Evolutionary conservation across 805 yeast species (phyloP), one percentile per base, ranked within the genome.

Genomic region (Yamadazyma ubonensis): DNA sequence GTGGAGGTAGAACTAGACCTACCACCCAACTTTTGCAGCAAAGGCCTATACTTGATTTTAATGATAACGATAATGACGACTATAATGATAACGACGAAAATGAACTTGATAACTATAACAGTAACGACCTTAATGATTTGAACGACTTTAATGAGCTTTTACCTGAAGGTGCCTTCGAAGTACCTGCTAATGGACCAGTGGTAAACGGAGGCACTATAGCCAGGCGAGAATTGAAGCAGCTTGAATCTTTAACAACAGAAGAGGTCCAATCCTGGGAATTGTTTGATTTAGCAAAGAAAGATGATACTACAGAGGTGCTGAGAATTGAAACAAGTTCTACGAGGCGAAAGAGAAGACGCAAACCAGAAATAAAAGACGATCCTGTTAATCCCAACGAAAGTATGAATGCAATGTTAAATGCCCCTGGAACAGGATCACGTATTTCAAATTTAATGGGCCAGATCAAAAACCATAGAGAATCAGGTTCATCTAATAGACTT

Each of bases 121-220:
- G 4, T 16, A 25, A 36, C 14, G 14, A 20, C n/a, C n/a, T 28
- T 6, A 25, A 12, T 20, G 33, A 28, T 14, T 5, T 28, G 12
- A 10, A 31, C 12, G 35, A n/a, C 9, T 29, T 29, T 14, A 27
- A 12, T 15, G 12, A 4, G 26, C 22, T n/a, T 48, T n/a, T n/a
- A n/a, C n/a, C n/a, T n/a, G n/a, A n/a, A n/a, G n/a, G n/a, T n/a
- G n/a, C n/a, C n/a, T n/a, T n/a, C n/a, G n/a, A n/a, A n/a, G n/a
- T n/a, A n/a, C n/a, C n/a, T n/a, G n/a, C 42, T 20, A 26, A 32
- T 26, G 17, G 21, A 15, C 53, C 56, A 12, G 60, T 55, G 8
- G 48, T 62, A 15, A 69, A 69, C 41, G 74, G 74, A 5, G 74
- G 74, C 0, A 63, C 64, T 2, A 41, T 65, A 9, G 52, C 57